Evolutionary conservation across 495 filamentous ascomycete species (phyloP).

Genomic region (Penicillium silybi): DNA sequence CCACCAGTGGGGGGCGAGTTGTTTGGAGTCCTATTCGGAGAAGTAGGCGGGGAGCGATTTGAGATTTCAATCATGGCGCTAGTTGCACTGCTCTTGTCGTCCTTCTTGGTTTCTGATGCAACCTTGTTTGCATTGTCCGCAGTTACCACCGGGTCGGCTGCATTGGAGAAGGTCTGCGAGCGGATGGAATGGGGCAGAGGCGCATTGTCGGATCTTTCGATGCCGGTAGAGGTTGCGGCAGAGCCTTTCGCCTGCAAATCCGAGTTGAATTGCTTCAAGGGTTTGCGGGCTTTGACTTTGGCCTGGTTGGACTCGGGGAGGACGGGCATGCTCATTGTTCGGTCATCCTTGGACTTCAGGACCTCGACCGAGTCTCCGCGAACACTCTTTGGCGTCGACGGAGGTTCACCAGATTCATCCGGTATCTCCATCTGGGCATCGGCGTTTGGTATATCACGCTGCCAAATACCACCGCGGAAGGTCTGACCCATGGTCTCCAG

Average conservation of each 20-base stretch:
- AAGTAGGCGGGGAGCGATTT: slow-evolving; percentile 53
- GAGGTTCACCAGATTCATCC: slow-evolving; percentile 52
- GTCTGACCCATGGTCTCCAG: slow-evolving; percentile 68
- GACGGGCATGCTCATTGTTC: slow-evolving; percentile 56
- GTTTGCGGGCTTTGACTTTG: slow-evolving; percentile 34
- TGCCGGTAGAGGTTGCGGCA: slow-evolving; percentile 34
- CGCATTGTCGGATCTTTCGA: slow-evolving; percentile 32
- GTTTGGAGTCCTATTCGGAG: slow-evolving; percentile 49
- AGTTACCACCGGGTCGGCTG: slow-evolving; percentile 59
- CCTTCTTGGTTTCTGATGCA: slow-evolving; percentile 31
- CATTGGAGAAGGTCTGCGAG: slow-evolving; percentile 60
- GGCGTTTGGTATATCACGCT: slow-evolving; percentile 49
- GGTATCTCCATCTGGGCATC: slow-evolving; percentile 51
- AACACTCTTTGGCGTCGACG: slow-evolving; percentile 36
- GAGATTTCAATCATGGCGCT: slow-evolving; percentile 64
- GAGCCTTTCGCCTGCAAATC: slow-evolving; percentile 25
- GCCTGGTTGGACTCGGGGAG: slow-evolving; percentile 29
- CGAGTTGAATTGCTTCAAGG: slow-evolving; percentile 19
- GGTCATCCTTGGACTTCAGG: slow-evolving; percentile 47
- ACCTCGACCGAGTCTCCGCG: slow-evolving; percentile 29
- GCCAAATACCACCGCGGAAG: slow-evolving; percentile 89
- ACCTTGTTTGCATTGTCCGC: slow-evolving; percentile 57
- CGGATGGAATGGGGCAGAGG: slow-evolving; percentile 54
- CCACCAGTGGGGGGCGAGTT: slow-evolving; percentile 48
- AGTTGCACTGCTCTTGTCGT: slow-evolving; percentile 53